A percentile compares a stretch with the other conserved stretches of the same genome.
These are phyloP conservation scores for Nakaseomyces kungkrabaensis DNA, from an alignment of 1,139 yeast species.

Conservation along the genomic window DNA sequence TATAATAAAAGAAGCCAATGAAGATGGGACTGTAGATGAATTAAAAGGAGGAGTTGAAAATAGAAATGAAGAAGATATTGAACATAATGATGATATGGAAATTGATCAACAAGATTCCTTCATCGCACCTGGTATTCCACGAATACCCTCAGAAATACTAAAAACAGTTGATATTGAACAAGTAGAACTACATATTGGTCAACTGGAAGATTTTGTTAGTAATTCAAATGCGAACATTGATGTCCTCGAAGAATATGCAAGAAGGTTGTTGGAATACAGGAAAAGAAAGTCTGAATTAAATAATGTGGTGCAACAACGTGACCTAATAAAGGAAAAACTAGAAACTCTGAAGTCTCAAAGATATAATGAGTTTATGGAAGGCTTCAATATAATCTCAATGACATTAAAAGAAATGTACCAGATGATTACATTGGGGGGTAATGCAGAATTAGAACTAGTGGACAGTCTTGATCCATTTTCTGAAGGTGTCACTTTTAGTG, in stretches of 20 bases:
- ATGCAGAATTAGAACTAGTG: conserved; percentile 92
- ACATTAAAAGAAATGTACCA: conserved; percentile 95
- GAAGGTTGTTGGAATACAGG: conserved; percentile 53
- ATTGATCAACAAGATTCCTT: conserved; percentile 17
- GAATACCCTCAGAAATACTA: conserved; percentile 45
- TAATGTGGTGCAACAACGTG: conserved; percentile 56
- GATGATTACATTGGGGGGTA: conserved; percentile 98
- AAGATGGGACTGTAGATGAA: no score
- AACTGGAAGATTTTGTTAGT: conserved; percentile 47
- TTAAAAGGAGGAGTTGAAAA: conserved; percentile 1
- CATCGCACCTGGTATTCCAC: conserved; percentile 29
- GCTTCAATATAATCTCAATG: conserved; percentile 76
- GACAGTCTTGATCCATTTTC: conserved; percentile 97
- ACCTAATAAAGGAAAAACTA: conserved; percentile 48
- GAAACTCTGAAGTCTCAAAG: conserved; percentile 69
- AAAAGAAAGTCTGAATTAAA: conserved; percentile 58
- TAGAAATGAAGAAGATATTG: conserved; percentile 10
- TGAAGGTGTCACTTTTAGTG: conserved; percentile 92
- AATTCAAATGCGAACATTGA: conserved; percentile 62
- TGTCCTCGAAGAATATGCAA: conserved; percentile 66
- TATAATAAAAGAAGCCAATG: no score
- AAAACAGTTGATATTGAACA: conserved; percentile 39
- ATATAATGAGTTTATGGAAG: conserved; percentile 84
- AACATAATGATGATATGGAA: conserved; percentile 12
- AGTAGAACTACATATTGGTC: conserved; percentile 44